These are phyloP conservation scores for Tolypocladium tropicale DNA, from an alignment of 2,329 filamentous ascomycete genomes.

Conservation along the genomic window DNA sequence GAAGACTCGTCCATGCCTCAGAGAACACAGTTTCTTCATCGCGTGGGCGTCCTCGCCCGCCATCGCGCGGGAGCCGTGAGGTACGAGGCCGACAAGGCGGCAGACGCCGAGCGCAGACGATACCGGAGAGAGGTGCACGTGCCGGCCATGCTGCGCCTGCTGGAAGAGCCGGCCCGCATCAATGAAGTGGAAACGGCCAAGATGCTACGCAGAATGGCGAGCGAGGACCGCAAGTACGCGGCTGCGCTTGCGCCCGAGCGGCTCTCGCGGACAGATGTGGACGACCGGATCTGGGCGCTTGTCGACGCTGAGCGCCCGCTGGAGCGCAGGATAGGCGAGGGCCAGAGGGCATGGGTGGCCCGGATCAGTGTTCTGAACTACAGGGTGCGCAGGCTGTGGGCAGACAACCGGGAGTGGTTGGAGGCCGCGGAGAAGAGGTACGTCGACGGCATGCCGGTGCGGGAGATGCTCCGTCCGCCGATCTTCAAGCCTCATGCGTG, in stretches of 20 bases:
- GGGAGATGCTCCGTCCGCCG: constrained; percentile 7
- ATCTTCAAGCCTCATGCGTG: constrained; percentile 5
- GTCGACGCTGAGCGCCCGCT: not conserved
- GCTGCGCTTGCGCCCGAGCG: not conserved
- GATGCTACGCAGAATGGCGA: not conserved
- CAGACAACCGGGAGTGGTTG: constrained; percentile 2
- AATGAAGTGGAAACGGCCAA: not conserved
- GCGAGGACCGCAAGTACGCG: not conserved
- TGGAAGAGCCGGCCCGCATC: not conserved
- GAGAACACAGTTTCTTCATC: not conserved
- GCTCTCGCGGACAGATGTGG: not conserved
- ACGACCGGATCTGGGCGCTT: not conserved
- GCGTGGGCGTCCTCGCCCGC: not conserved
- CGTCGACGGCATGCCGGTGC: constrained; percentile 16
- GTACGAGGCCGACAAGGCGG: not conserved
- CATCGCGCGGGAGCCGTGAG: not conserved
- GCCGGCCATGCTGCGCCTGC: not conserved
- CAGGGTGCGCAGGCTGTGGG: constrained; percentile 4
- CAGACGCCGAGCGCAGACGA: not conserved
- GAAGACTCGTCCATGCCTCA: not conserved
- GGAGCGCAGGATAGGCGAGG: not conserved
- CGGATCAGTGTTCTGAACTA: not conserved
- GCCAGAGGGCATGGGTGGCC: not conserved
- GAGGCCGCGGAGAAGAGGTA: constrained; percentile 10
- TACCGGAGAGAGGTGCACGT: not conserved